A percentile compares a stretch with the other conserved stretches of the same genome.
These are phyloP conservation scores for Erigeron philadelphicus DNA, from an alignment of 140 eudicot genomes.

Conservation along the genomic window DNA sequence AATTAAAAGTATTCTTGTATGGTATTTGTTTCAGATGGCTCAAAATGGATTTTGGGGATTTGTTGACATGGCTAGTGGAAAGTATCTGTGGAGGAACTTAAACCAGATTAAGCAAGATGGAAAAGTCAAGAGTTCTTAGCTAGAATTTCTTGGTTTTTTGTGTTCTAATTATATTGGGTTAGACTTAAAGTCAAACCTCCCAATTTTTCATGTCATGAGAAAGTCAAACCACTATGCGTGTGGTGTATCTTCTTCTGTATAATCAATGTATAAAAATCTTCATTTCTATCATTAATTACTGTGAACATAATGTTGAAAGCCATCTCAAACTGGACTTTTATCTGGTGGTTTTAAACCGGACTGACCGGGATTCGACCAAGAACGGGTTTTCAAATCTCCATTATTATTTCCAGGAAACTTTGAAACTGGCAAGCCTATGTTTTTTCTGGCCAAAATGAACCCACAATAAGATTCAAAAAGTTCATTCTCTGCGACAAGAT, in stretches of 20 bases:
- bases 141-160: neutral
- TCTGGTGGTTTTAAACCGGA: no score
- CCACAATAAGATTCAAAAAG: no score
- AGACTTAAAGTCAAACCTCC: conserved; percentile 24
- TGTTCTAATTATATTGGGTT: neutral
- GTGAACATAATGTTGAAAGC: conserved; percentile 1
- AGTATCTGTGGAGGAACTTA: conserved; percentile 63
- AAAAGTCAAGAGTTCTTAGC: conserved; percentile 29
- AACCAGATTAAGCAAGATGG: conserved; percentile 40
- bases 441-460: no score
- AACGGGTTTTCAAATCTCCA: no score
- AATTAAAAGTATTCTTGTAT: neutral
- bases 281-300: neutral
- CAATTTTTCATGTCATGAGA: conserved; percentile 29
- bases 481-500: no score
- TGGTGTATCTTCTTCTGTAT: conserved; percentile 20
- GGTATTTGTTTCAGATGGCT: conserved; percentile 38
- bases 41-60: conserved; percentile 61
- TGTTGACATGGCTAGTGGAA: conserved; percentile 77
- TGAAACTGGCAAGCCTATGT: no score
- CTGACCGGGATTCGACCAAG: no score
- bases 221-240: conserved; percentile 25
- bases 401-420: no score
- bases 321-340: neutral
- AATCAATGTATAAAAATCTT: conserved; percentile 27